Evolutionary conservation across 2,329 filamentous ascomycete genomes (phyloP).

Genomic region (Pleomassaria siparia): DNA sequence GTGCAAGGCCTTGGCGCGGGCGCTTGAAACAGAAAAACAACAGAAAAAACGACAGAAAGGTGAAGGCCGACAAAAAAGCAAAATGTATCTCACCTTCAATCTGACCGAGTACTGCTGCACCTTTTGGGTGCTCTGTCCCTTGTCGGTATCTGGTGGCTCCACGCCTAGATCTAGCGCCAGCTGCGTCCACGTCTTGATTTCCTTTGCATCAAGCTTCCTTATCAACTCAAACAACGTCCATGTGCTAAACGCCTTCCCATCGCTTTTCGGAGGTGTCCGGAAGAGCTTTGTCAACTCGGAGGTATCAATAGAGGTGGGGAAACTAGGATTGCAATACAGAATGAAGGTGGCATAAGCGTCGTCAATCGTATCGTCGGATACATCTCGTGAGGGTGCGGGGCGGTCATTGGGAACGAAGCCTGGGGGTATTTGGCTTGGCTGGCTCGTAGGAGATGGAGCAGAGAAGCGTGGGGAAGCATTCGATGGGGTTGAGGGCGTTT

Average conservation of each 20-base stretch:
- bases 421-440: slow-evolving; percentile 33
- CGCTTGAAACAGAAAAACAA: slow-evolving; percentile 3
- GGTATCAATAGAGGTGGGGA: slow-evolving; percentile 70
- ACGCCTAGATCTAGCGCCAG: slow-evolving; percentile 85
- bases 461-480: slow-evolving; percentile 44
- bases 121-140: slow-evolving; percentile 88
- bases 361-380: slow-evolving; percentile 72
- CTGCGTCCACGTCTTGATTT: slow-evolving; percentile 92
- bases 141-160: slow-evolving; percentile 76
- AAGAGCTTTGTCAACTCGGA: slow-evolving; percentile 73
- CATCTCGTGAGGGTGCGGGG: slow-evolving; percentile 65
- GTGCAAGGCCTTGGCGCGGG: neutral
- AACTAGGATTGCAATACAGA: slow-evolving; percentile 84
- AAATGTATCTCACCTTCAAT: slow-evolving; percentile 66
- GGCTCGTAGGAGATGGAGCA: slow-evolving; percentile 38
- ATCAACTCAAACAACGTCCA: slow-evolving; percentile 78
- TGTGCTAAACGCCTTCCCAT: slow-evolving; percentile 81
- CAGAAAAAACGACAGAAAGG: too few relatives aligned
- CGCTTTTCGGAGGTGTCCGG: slow-evolving; percentile 77
- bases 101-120: slow-evolving; percentile 93
- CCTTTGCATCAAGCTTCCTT: slow-evolving; percentile 72
- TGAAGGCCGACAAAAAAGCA: slow-evolving; percentile 2
- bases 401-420: slow-evolving; percentile 50
- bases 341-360: slow-evolving; percentile 84
- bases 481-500: slow-evolving; percentile 40